phyloP scores from a whole-genome alignment of 2,329 filamentous ascomycete species.

The Fusarium lateritium region DNA sequence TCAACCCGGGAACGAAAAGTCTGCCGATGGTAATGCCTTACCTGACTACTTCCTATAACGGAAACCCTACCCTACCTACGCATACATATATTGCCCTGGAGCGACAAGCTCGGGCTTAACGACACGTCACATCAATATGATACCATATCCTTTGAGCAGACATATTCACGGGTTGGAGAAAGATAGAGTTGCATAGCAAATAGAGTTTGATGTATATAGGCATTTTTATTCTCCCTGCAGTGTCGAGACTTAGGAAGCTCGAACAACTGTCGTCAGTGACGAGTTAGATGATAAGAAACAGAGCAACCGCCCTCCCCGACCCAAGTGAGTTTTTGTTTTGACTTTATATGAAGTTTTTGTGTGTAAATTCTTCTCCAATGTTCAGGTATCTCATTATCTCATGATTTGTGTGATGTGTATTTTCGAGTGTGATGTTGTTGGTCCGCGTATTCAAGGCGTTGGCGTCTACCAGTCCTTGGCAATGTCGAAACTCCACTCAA shows the following conservation, averaged over 20 bases:
- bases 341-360: conserved; percentile 36
- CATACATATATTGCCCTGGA: conserved; percentile 23
- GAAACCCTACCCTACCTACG: not conserved
- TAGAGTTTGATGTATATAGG: conserved; percentile 46
- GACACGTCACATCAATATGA: conserved; percentile 43
- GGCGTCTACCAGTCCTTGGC: conserved; percentile 88
- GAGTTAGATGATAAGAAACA: conserved; percentile 42
- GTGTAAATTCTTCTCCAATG: conserved; percentile 36
- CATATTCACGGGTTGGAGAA: conserved; percentile 30
- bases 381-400: conserved; percentile 52
- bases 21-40: conserved; percentile 72
- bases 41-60: conserved; percentile 79
- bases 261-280: conserved; percentile 26
- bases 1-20: conserved; percentile 82
- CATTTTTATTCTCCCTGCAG: conserved; percentile 35
- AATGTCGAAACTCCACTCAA: conserved; percentile 98
- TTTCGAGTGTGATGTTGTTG: conserved; percentile 30
- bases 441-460: conserved; percentile 8
- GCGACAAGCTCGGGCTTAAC: conserved; percentile 36
- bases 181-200: conserved; percentile 46
- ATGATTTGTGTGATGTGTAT: conserved; percentile 44
- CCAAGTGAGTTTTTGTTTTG: conserved; percentile 24
- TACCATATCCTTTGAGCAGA: conserved; percentile 46
- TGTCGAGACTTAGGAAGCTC: conserved; percentile 30
- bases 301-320: conserved; percentile 36